Evolutionary conservation across 495 filamentous ascomycete genomes (phyloP).

Genomic region (Trypethelium eluteriae): DNA sequence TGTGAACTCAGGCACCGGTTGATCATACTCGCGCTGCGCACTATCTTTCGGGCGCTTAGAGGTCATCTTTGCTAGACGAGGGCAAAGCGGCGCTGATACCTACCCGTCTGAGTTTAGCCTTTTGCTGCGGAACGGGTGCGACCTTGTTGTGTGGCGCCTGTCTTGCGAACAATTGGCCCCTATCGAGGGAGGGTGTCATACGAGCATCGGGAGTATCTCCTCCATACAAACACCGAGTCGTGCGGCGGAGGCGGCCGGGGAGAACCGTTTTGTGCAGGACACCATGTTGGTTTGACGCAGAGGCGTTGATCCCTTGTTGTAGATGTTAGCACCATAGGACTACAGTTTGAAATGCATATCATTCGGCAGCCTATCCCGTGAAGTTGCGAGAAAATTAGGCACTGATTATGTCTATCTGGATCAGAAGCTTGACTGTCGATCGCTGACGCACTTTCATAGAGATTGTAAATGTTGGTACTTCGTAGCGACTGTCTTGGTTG

Average conservation of each 20-base stretch:
- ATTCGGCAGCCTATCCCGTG: neutral
- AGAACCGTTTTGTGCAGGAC: neutral
- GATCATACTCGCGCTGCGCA: neutral
- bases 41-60: neutral
- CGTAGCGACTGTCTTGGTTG: neutral
- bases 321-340: neutral
- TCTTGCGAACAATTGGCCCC: neutral
- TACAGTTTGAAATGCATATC: neutral
- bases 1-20: constrained; percentile 6
- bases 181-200: neutral
- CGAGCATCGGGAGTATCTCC: neutral
- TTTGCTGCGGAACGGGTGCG: neutral
- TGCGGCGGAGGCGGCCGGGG: neutral
- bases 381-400: too few relatives aligned
- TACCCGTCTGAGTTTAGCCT: neutral
- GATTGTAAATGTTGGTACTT: too few relatives aligned
- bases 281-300: neutral
- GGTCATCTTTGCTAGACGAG: neutral
- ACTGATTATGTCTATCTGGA: too few relatives aligned
- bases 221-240: neutral
- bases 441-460: too few relatives aligned
- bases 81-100: neutral
- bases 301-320: neutral
- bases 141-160: constrained; percentile 1
- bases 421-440: too few relatives aligned